phyloP scores from a whole-genome alignment of 1,284 basidiomycete genomes.

The Apiotrichum porosum region DNA sequence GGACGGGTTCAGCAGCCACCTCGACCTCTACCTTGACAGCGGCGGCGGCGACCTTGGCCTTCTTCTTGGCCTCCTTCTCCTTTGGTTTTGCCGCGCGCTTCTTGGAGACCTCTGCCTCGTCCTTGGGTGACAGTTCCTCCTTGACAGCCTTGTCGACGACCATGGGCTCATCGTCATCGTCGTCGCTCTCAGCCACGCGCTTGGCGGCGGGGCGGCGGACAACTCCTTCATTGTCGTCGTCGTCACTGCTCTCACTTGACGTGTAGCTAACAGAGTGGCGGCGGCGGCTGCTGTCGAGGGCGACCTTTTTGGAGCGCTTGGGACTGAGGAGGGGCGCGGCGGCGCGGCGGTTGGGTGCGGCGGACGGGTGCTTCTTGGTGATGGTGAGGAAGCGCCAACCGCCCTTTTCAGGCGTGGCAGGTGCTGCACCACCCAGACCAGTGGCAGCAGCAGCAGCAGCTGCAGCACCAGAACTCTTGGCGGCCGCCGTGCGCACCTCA shows the following conservation, averaged over 20 bases:
- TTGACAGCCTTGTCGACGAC: too few species aligned
- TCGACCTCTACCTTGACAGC: conserved; percentile 10
- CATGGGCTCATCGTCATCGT: conserved; percentile 1
- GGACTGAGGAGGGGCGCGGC: conserved; percentile 11
- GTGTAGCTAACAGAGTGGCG: conserved; percentile 17
- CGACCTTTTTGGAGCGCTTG: conserved; percentile 11
- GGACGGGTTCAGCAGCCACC: conserved; percentile 11
- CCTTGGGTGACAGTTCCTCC: background rate
- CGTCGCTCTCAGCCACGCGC: conserved; percentile 5
- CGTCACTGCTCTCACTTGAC: conserved; percentile 25
- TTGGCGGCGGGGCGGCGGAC: background rate
- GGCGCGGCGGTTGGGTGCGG: conserved; percentile 2
- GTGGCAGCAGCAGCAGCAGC: conserved; percentile 1
- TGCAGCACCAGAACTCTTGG: conserved; percentile 7
- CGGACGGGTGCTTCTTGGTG: conserved; percentile 32
- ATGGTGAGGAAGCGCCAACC: conserved; percentile 38
- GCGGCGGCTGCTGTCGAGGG: conserved; percentile 3
- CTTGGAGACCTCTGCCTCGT: conserved; percentile 14
- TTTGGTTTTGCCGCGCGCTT: conserved; percentile 28
- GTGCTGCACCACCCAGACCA: background rate
- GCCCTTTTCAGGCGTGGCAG: conserved; percentile 1
- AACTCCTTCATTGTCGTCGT: conserved; percentile 14
- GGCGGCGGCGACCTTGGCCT: conserved; percentile 10
- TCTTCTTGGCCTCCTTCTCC: conserved; percentile 8
- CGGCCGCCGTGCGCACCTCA: conserved; percentile 23